Conservation (phyloP, 2,329 filamentous ascomycete species). For the Aspergillus novofumigatus region DNA sequence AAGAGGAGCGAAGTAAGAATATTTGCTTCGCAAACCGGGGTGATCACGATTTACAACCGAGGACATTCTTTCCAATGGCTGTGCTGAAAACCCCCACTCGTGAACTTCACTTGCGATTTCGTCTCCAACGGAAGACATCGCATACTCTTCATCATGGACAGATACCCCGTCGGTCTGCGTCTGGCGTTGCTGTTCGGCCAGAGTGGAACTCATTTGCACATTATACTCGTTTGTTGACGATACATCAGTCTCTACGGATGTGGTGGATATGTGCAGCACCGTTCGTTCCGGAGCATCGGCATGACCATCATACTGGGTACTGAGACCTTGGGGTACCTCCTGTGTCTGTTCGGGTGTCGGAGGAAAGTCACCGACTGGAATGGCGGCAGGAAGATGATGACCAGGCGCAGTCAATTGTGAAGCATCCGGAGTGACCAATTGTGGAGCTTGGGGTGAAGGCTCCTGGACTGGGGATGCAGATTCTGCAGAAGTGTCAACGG, state of each 20-base stretch:
- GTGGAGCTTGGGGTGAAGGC: conserved; percentile 4
- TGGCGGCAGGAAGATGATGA: background rate
- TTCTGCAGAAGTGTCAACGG: background rate
- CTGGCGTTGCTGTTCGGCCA: background rate
- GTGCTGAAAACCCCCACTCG: conserved; percentile 5
- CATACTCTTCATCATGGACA: background rate
- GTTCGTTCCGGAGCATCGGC: background rate
- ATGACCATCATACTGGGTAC: background rate
- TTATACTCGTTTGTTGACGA: background rate
- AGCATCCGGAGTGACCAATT: conserved; percentile 18
- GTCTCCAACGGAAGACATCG: conserved; percentile 1
- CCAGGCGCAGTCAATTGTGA: conserved; percentile 17
- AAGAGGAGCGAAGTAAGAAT: conserved; percentile 43
- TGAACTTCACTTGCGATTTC: conserved; percentile 7
- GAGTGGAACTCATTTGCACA: background rate
- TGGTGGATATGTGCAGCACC: background rate
- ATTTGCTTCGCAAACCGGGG: conserved; percentile 36
- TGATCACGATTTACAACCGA: conserved; percentile 23
- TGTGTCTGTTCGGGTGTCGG: conserved; percentile 16
- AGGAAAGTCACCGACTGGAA: background rate
- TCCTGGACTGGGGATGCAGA: background rate
- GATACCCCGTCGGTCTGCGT: background rate
- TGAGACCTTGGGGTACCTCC: background rate
- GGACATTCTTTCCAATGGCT: conserved; percentile 2
- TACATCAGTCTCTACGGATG: background rate